A percentile compares a stretch with the other conserved stretches of the same genome.
phyloP scores from a whole-genome alignment of 345 rosid genomes.

The Aquilaria malaccensis region DNA sequence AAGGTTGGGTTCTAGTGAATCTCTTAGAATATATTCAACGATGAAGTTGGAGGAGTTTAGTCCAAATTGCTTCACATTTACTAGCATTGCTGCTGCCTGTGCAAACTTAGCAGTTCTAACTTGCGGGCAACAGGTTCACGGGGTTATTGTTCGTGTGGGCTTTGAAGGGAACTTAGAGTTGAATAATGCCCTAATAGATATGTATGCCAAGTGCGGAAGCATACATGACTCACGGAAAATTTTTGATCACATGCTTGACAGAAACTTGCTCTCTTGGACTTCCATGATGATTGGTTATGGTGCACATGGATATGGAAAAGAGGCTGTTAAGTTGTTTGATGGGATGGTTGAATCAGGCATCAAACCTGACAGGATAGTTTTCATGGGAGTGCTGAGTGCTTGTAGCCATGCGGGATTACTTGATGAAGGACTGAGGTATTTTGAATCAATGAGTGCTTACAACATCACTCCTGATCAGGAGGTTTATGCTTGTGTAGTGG shows the following conservation, averaged over 20 bases:
- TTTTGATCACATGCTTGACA: slow-evolving; percentile 39
- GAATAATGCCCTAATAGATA: slow-evolving; percentile 72
- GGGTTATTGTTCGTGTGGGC: slow-evolving; percentile 51
- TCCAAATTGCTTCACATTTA: slow-evolving; percentile 76
- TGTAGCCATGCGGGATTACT: slow-evolving; percentile 88
- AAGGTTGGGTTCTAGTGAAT: slow-evolving; percentile 41
- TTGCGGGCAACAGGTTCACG: slow-evolving; percentile 87
- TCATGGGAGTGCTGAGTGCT: slow-evolving; percentile 81
- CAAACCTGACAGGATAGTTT: slow-evolving; percentile 70
- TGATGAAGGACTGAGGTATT: slow-evolving; percentile 73
- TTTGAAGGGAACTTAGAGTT: slow-evolving; percentile 43
- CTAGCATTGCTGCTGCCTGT: slow-evolving; percentile 67
- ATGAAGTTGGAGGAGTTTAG: slow-evolving; percentile 59
- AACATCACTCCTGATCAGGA: slow-evolving; percentile 46
- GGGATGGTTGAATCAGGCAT: slow-evolving; percentile 68
- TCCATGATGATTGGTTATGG: slow-evolving; percentile 96
- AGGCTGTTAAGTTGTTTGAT: slow-evolving; percentile 66
- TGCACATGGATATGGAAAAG: slow-evolving; percentile 65
- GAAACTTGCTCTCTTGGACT: slow-evolving; percentile 80
- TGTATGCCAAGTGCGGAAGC: slow-evolving; percentile 91
- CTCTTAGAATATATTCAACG: slow-evolving; percentile 48
- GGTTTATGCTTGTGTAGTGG: slow-evolving; percentile 77
- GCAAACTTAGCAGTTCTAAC: slow-evolving; percentile 57
- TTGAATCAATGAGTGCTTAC: slow-evolving; percentile 47
- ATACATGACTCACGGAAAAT: slow-evolving; percentile 45